phyloP scores from a whole-genome alignment of 768 basidiomycete species.

The Coprinopsis marcescibilis region DNA sequence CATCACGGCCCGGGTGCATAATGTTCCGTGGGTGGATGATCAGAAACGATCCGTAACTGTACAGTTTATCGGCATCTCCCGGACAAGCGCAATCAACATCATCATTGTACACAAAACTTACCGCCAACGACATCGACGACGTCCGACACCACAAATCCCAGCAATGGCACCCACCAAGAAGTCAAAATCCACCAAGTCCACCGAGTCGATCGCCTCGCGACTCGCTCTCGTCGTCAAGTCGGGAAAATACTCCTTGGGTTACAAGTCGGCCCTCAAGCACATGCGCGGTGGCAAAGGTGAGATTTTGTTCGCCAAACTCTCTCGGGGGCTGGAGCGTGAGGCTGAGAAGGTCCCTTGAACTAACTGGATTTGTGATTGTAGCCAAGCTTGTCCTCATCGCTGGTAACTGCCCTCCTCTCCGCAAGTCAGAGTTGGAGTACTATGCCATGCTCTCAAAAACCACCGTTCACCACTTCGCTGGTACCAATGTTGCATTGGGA shows the following conservation, averaged over 20 bases:
- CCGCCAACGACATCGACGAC: constrained; percentile 18
- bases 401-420: constrained; percentile 97
- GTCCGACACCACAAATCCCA: constrained; percentile 21
- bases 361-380: constrained; percentile 45
- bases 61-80: constrained; percentile 10
- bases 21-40: too few relatives aligned
- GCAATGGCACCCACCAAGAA: constrained; percentile 94
- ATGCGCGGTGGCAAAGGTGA: constrained; percentile 98
- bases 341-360: constrained; percentile 99
- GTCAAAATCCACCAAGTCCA: constrained; percentile 89
- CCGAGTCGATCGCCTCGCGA: constrained; percentile 88
- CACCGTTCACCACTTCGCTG: constrained; percentile 95
- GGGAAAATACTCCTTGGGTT: constrained; percentile 94
- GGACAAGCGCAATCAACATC: not conserved
- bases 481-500: constrained; percentile 96
- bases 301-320: constrained; percentile 40
- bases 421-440: constrained; percentile 99
- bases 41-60: not conserved
- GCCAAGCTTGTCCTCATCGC: constrained; percentile 99
- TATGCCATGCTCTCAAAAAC: constrained; percentile 99
- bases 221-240: constrained; percentile 98
- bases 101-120: not conserved
- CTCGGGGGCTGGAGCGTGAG: constrained; percentile 91
- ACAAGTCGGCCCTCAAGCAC: constrained; percentile 97
- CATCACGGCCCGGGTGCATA: too few relatives aligned